Evolutionary conservation across 208 protist genomes (phyloP).

Genomic region (Perkinsela sp.): DNA sequence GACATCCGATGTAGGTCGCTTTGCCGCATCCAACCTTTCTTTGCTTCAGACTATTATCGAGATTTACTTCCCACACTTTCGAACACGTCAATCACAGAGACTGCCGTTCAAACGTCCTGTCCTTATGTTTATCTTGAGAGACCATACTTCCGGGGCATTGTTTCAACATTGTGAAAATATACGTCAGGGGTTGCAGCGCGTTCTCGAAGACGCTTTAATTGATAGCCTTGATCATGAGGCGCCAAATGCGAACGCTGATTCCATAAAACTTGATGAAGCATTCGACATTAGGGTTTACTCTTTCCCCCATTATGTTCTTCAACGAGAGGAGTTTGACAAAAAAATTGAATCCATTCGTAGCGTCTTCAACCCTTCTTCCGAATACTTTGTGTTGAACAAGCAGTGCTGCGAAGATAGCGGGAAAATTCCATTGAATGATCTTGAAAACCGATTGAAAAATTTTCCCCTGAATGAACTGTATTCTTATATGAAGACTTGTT

Average conservation of each 20-base stretch:
- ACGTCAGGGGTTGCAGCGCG: constrained; percentile 40
- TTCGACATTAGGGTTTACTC: constrained; percentile 30
- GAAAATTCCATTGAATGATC: too few species aligned
- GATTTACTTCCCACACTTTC: constrained; percentile 79
- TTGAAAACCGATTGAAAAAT: too few species aligned
- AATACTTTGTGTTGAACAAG: too few species aligned
- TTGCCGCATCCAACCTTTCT: constrained; percentile 70
- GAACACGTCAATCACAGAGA: constrained; percentile 22
- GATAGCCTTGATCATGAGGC: constrained; percentile 28
- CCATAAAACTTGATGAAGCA: constrained; percentile 21
- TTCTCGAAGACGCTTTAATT: constrained; percentile 73
- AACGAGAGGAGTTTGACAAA: constrained; percentile 23
- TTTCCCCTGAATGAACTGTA: too few species aligned
- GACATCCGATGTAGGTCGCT: constrained; percentile 78
- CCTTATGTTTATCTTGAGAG: constrained; percentile 80
- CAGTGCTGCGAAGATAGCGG: too few species aligned
- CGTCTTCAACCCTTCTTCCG: too few species aligned
- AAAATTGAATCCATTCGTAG: too few species aligned
- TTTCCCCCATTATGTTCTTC: constrained; percentile 55
- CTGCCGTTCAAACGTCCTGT: constrained; percentile 52
- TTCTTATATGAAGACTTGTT: too few species aligned
- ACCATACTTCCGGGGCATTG: constrained; percentile 67
- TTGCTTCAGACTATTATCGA: constrained; percentile 82
- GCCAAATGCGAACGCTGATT: constrained; percentile 17
- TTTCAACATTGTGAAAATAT: constrained; percentile 29